phyloP scores from a whole-genome alignment of 2,329 filamentous ascomycete species.

The Coleophoma cylindrospora region DNA sequence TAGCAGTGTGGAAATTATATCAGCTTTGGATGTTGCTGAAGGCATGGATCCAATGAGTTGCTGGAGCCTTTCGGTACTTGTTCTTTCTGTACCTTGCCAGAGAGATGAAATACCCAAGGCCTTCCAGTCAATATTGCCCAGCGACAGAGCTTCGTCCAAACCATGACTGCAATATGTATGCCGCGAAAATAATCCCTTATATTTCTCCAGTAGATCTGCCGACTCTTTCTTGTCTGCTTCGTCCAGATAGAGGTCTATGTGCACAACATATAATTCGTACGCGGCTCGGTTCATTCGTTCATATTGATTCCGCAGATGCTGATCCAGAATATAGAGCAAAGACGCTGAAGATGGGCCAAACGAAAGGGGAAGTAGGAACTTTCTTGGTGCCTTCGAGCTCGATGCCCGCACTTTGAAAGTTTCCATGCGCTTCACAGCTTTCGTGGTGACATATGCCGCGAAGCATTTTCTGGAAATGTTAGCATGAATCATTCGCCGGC shows the following conservation, averaged over 20 bases:
- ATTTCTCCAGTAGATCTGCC: conserved; percentile 31
- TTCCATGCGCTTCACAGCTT: conserved; percentile 74
- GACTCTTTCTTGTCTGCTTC: conserved; percentile 18
- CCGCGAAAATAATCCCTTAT: conserved; percentile 58
- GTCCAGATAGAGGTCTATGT: conserved; percentile 31
- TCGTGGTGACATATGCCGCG: conserved; percentile 68
- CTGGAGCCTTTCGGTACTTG: conserved; percentile 31
- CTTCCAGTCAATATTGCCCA: conserved; percentile 49
- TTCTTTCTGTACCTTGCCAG: conserved; percentile 7
- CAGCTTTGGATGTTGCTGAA: conserved; percentile 70
- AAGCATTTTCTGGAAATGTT: conserved; percentile 62
- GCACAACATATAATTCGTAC: conserved; percentile 62
- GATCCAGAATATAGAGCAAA: conserved; percentile 70
- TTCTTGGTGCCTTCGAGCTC: conserved; percentile 27
- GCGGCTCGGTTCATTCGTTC: conserved; percentile 57
- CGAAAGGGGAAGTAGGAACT: conserved; percentile 74
- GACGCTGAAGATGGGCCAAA: conserved; percentile 77
- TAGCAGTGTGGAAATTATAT: conserved; percentile 66
- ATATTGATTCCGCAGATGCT: conserved; percentile 61
- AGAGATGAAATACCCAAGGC: conserved; percentile 27
- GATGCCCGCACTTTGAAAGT: conserved; percentile 48
- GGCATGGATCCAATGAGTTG: conserved; percentile 53
- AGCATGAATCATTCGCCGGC: conserved; percentile 7
- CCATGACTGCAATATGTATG: conserved; percentile 58
- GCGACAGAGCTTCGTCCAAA: conserved; percentile 56